A percentile compares a stretch with the other conserved stretches of the same genome.
Conservation (phyloP, 495 filamentous ascomycete genomes). For the Evernia prunastri region DNA sequence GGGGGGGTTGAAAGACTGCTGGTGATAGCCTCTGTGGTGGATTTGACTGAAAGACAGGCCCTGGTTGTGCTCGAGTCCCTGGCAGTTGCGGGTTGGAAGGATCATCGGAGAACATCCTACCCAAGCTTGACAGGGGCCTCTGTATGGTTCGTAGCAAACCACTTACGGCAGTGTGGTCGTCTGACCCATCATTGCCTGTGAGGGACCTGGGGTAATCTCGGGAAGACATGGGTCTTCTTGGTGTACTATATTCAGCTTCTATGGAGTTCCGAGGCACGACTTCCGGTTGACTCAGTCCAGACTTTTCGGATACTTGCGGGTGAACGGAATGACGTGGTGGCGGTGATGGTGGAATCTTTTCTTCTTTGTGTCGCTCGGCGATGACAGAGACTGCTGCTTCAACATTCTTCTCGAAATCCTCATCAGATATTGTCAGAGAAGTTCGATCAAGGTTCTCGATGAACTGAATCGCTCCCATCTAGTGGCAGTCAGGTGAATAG, state of each 20-base stretch:
- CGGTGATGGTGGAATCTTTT: conserved; percentile 37
- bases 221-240: conserved; percentile 36
- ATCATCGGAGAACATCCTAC: conserved; percentile 95
- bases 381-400: conserved; percentile 95
- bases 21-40: conserved; percentile 59
- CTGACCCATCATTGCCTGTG: conserved; percentile 46
- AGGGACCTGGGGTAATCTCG: conserved; percentile 38
- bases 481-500: conserved; percentile 17
- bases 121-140: conserved; percentile 83
- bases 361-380: conserved; percentile 71
- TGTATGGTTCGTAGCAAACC: conserved; percentile 89
- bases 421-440: conserved; percentile 84
- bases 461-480: conserved; percentile 95
- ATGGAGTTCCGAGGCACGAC: conserved; percentile 48
- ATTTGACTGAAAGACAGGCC: conserved; percentile 44
- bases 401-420: conserved; percentile 91
- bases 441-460: conserved; percentile 95
- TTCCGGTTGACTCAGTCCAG: conserved; percentile 46
- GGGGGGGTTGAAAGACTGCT: conserved; percentile 46
- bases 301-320: conserved; percentile 54
- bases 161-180: conserved; percentile 73
- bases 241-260: conserved; percentile 48
- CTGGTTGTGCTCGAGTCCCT: conserved; percentile 20
- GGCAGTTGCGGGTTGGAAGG: conserved; percentile 31
- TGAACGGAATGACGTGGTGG: conserved; percentile 28